Conservation (phyloP, 2,329 filamentous ascomycete species). For the Magnaporthiopsis poae region DNA sequence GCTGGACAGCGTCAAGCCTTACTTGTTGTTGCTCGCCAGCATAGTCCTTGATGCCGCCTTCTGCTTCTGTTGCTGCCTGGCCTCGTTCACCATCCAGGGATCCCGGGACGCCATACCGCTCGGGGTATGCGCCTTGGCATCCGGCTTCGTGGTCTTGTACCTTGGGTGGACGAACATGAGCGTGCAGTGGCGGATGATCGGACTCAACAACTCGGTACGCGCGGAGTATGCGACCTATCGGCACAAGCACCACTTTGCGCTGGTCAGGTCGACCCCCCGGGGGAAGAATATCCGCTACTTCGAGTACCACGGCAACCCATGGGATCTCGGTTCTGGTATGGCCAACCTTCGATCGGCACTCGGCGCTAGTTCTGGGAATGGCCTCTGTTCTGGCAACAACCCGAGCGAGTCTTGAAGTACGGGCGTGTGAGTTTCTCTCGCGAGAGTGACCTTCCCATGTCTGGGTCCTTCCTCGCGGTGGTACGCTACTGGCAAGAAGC, state of each 20-base stretch:
- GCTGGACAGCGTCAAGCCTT: not conserved
- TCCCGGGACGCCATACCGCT: not conserved
- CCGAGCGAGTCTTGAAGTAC: not conserved
- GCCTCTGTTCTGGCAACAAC: not conserved
- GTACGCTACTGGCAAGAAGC: not conserved
- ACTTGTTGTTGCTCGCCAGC: not conserved
- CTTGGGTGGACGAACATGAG: not conserved
- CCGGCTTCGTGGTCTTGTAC: not conserved
- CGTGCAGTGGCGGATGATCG: not conserved
- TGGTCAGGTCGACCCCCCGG: not conserved
- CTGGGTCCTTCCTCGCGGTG: not conserved
- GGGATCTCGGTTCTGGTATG: not conserved
- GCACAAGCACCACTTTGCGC: not conserved
- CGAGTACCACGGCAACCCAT: not conserved
- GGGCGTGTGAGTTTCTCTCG: not conserved
- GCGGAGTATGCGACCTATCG: not conserved
- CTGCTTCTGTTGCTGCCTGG: not conserved
- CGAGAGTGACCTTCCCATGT: not conserved
- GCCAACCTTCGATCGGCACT: not conserved
- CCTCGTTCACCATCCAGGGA: not conserved
- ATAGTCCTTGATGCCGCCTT: not conserved
- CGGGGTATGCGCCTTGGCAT: not conserved
- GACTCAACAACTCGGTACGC: not conserved
- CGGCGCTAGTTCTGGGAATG: not conserved
- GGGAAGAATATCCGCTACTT: not conserved